Percentiles rank a stretch among this genome's conserved stretches.
Evolutionary conservation across 176 grass and related monocot species (phyloP).

Genomic region (Thinopyrum elongatum): DNA sequence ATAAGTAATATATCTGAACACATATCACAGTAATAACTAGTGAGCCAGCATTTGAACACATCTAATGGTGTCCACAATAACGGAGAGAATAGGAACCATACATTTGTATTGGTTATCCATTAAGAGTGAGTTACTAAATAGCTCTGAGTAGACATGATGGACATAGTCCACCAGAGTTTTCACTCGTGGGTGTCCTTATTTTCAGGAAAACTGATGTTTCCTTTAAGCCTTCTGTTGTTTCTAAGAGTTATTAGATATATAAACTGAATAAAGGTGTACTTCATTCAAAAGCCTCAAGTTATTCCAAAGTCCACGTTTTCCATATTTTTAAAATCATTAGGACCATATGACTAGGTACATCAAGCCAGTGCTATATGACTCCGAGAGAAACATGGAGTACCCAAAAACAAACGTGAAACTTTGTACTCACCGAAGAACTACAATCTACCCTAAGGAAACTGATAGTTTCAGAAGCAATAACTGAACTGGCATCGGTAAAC

Average conservation of each 20-base stretch:
- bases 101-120: background rate
- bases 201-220: constrained; percentile 1
- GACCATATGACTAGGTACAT: background rate
- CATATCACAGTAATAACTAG: constrained; percentile 11
- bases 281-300: background rate
- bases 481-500: background rate
- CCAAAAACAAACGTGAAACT: background rate
- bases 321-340: background rate
- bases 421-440: background rate
- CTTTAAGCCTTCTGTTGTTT: background rate
- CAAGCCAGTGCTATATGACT: background rate
- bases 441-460: background rate
- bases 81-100: background rate
- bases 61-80: background rate
- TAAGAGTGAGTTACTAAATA: background rate
- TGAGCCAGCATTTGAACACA: background rate
- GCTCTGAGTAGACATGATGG: background rate
- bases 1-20: constrained; percentile 95
- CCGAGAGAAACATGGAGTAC: constrained; percentile 5
- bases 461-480: background rate
- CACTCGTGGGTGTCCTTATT: background rate
- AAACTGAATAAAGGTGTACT: background rate
- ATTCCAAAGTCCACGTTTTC: constrained; percentile 6
- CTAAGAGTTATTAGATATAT: background rate
- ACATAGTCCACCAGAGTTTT: background rate